These are phyloP conservation scores for Annona cherimola DNA, from an alignment of 164 flowering plant species.

Conservation along the genomic window DNA sequence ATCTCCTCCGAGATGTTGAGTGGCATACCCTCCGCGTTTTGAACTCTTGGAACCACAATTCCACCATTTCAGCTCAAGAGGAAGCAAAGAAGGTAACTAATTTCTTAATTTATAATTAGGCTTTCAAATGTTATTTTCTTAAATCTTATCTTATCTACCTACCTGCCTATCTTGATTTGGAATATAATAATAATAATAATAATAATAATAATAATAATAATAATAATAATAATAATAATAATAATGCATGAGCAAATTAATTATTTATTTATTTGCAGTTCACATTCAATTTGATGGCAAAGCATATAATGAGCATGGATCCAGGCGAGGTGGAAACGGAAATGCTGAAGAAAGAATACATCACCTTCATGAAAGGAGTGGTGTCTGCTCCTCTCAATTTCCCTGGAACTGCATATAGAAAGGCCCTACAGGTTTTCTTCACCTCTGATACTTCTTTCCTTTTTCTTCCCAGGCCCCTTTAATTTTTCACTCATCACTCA, in stretches of 20 bases:
- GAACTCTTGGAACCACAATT: constrained; percentile 51
- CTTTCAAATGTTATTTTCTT: no score
- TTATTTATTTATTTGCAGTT: constrained; percentile 37
- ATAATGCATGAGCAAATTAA: not conserved
- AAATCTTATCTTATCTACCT: no score
- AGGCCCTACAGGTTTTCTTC: constrained; percentile 52
- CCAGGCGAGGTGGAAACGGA: constrained; percentile 76
- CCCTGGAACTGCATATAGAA: constrained; percentile 84
- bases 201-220: no score
- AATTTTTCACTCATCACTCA: not conserved
- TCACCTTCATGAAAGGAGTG: constrained; percentile 98
- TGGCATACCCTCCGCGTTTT: constrained; percentile 61
- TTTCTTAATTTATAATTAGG: no score
- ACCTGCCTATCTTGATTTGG: no score
- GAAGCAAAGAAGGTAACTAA: constrained; percentile 79
- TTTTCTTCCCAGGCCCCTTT: no score
- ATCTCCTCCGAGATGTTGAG: constrained; percentile 64
- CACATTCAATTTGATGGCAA: constrained; percentile 93
- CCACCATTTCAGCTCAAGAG: constrained; percentile 71
- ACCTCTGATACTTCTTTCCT: not conserved
- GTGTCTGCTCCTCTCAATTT: constrained; percentile 78
- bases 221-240: not conserved
- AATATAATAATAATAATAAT: not conserved
- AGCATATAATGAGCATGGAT: constrained; percentile 88
- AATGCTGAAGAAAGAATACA: constrained; percentile 73